phyloP scores from a whole-genome alignment of 768 basidiomycete genomes.

The Floccularia luteovirens region DNA sequence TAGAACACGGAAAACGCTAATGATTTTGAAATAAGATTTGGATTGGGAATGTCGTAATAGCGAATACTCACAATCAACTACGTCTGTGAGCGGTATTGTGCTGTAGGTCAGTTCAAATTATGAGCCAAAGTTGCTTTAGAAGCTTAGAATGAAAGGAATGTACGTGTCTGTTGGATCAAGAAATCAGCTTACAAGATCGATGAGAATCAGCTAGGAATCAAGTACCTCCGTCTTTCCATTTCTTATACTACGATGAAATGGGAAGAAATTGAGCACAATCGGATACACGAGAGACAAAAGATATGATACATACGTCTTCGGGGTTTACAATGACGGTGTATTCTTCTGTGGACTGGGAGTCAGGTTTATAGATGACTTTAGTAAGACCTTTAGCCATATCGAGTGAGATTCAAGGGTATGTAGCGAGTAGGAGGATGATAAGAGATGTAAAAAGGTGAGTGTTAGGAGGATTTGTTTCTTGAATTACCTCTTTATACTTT shows the following conservation, averaged over 20 bases:
- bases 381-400: constrained; percentile 42
- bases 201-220: constrained; percentile 6
- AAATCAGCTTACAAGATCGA: constrained; percentile 12
- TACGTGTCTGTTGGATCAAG: constrained; percentile 53
- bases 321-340: constrained; percentile 64
- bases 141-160: no score
- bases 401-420: constrained; percentile 10
- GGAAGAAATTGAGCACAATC: constrained; percentile 5
- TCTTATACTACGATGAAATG: constrained; percentile 47
- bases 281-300: constrained; percentile 6
- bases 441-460: neutral
- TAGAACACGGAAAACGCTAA: constrained; percentile 67
- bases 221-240: constrained; percentile 78
- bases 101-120: constrained; percentile 25
- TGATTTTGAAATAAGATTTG: constrained; percentile 1
- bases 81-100: constrained; percentile 60
- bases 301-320: constrained; percentile 39
- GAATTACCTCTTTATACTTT: constrained; percentile 2
- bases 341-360: constrained; percentile 64
- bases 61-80: constrained; percentile 68
- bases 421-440: constrained; percentile 7
- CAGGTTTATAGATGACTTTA: constrained; percentile 78
- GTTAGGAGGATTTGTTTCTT: neutral
- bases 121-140: neutral
- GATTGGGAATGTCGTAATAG: neutral